Conservation (phyloP, 768 basidiomycete genomes). For the Gymnopilus junonius region DNA sequence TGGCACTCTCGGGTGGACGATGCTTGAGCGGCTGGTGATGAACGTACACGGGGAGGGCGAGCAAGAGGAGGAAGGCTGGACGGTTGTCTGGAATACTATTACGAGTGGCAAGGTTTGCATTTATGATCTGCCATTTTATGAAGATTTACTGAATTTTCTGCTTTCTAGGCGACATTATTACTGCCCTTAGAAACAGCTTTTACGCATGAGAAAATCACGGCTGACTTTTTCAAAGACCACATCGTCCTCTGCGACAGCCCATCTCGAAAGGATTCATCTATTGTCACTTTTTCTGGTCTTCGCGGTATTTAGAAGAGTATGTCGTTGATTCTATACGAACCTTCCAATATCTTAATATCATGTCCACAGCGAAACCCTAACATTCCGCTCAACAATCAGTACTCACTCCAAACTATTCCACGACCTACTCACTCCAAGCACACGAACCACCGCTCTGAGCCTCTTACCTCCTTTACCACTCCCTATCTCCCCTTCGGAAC, state of each 20-base stretch:
- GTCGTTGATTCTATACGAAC: constrained; percentile 22
- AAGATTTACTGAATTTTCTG: constrained; percentile 1
- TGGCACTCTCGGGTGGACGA: constrained; percentile 73
- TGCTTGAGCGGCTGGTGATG: constrained; percentile 77
- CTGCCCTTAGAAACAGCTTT: constrained; percentile 70
- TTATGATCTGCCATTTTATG: neutral
- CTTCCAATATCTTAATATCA: constrained; percentile 1
- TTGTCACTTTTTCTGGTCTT: constrained; percentile 85
- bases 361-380: constrained; percentile 40
- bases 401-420: constrained; percentile 45
- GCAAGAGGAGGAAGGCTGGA: constrained; percentile 62
- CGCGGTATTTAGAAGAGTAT: constrained; percentile 71
- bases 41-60: constrained; percentile 39
- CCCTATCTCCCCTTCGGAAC: neutral
- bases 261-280: constrained; percentile 48
- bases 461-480: constrained; percentile 60
- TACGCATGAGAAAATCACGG: constrained; percentile 58
- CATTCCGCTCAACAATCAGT: constrained; percentile 48
- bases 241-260: constrained; percentile 65
- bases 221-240: constrained; percentile 86
- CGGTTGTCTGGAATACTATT: constrained; percentile 67
- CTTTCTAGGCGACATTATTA: constrained; percentile 72
- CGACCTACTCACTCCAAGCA: constrained; percentile 39
- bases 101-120: constrained; percentile 65
- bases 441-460: constrained; percentile 34